Evolutionary conservation across 208 protist species (phyloP).

Genomic region (Phytomonas francai): DNA sequence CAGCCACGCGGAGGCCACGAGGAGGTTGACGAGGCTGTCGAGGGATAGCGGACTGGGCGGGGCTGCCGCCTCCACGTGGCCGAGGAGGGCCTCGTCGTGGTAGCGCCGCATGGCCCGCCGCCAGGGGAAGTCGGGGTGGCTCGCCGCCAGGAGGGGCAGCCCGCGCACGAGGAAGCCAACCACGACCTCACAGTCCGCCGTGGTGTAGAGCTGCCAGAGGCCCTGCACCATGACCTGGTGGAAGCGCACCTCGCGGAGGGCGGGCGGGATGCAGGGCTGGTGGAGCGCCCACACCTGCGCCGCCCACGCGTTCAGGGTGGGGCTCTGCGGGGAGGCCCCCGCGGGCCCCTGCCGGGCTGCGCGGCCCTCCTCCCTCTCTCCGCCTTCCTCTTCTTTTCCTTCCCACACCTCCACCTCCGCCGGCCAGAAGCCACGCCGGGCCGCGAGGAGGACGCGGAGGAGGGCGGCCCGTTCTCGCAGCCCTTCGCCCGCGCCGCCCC

Average conservation of each 20-base stretch:
- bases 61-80: background rate
- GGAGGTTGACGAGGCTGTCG: background rate
- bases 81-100: constrained; percentile 1
- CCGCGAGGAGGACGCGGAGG: constrained; percentile 3
- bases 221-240: background rate
- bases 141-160: background rate
- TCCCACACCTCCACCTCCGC: constrained; percentile 13
- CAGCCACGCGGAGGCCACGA: background rate
- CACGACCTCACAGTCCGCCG: background rate
- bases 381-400: background rate
- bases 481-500: constrained; percentile 1
- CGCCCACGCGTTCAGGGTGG: background rate
- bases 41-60: background rate
- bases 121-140: background rate
- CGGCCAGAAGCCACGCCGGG: constrained; percentile 9
- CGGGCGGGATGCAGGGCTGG: constrained; percentile 1
- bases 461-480: constrained; percentile 12
- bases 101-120: background rate
- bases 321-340: background rate
- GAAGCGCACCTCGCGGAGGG: background rate
- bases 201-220: background rate
- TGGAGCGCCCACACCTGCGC: background rate
- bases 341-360: background rate
- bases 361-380: background rate
- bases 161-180: background rate